phyloP scores from a whole-genome alignment of 371 early-diverging fungal genomes.

The Rhizopus arrhizus region DNA sequence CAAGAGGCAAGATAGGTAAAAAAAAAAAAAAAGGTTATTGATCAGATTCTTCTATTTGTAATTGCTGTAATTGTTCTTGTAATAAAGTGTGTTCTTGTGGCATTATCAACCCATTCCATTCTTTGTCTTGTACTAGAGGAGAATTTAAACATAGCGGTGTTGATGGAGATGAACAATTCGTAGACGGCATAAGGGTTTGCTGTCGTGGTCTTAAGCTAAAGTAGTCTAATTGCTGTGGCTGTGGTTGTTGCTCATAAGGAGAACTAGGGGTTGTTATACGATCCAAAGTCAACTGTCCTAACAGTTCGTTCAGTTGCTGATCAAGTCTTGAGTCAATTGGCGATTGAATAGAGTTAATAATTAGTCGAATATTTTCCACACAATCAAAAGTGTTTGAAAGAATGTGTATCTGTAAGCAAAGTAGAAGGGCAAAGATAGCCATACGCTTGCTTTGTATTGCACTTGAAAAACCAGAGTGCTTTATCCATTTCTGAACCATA shows the following conservation, averaged over 20 bases:
- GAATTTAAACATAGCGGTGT: neutral
- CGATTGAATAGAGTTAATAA: constrained; percentile 6
- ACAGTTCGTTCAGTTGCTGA: constrained; percentile 12
- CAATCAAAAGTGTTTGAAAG: constrained; percentile 8
- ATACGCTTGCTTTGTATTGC: constrained; percentile 24
- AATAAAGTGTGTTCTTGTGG: constrained; percentile 1
- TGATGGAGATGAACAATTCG: constrained; percentile 9
- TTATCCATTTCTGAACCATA: constrained; percentile 25
- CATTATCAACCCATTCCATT: neutral
- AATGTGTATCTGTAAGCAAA: constrained; percentile 20
- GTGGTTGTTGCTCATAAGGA: constrained; percentile 9
- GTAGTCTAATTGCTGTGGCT: constrained; percentile 14
- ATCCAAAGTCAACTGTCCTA: neutral
- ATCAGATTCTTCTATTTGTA: constrained; percentile 2
- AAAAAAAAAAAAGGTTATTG: neutral
- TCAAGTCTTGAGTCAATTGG: constrained; percentile 13
- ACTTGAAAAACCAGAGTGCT: constrained; percentile 9
- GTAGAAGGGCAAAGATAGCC: constrained; percentile 23
- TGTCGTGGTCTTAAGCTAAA: constrained; percentile 21
- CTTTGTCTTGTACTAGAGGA: neutral
- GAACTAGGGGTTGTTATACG: neutral
- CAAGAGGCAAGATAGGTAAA: constrained; percentile 28
- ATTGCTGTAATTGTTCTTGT: neutral
- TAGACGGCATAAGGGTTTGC: constrained; percentile 4
- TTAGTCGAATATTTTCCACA: constrained; percentile 19